Evolutionary conservation across 768 basidiomycete genomes (phyloP), one percentile per base, ranked within the genome.

Genomic region (Tylopilus rubrobrunneus): DNA sequence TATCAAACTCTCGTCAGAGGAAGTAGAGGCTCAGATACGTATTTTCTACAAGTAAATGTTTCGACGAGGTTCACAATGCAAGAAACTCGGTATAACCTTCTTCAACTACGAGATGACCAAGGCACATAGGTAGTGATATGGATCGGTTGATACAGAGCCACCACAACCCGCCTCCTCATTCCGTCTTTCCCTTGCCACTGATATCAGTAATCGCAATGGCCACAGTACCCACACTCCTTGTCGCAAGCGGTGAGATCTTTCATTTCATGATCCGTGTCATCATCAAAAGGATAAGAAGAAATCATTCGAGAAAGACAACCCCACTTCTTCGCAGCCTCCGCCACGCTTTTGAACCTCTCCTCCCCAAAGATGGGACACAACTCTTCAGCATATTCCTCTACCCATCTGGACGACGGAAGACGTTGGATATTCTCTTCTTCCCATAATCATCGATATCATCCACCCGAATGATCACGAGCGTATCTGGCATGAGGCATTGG

Each of bases 1-100:
- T 71, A 90, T 92, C 73, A 92, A 89, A 67, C 71, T 85, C 69
- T 80, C 86, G 0, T 72, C 84, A 0, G 87, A 90, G 28, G 85
- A 85, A 45, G 87, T 92, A 21, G 89, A 91, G 62, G 67, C 72
- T 7, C 82, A 86, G 60, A 80, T 90, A 53, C 78, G 82, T 60
- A 77, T 74, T 33, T 82, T 89, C 50, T 91, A 85, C 68, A 68
- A 63, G 53, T 71, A 50, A 60, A 34, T 8, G 1, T 21, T 28
- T 52, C 25, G 19, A 41, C 15, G 15, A n/a, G 12, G 29, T 39
- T 3, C 37, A n/a, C 11, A 7, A 17, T 23, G 21, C 43, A 39
- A 5, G 33, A 43, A 17, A 39, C 8, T 25, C 25, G 25, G 25
- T 25, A 25, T 25, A 25, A 25, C 25, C 5, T 25, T 25, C 25